Evolutionary conservation across 2,329 filamentous ascomycete species (phyloP).

Genomic region (Botryotinia convoluta): DNA sequence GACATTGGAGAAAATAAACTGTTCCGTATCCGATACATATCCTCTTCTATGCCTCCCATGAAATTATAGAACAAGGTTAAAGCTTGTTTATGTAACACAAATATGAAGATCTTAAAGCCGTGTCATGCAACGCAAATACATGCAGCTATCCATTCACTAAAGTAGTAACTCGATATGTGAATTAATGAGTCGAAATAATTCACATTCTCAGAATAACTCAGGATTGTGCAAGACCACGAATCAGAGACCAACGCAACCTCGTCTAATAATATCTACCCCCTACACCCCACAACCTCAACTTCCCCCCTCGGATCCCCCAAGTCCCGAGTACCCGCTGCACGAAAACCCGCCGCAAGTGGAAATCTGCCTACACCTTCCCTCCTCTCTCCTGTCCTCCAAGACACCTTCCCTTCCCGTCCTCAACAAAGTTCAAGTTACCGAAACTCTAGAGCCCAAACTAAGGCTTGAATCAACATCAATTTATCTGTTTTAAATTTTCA

Average conservation of each 20-base stretch:
- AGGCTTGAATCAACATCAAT: neutral
- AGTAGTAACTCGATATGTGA: neutral
- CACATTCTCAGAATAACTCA: neutral
- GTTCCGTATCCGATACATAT: neutral
- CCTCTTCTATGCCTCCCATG: neutral
- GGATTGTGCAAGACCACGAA: neutral
- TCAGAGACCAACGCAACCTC: neutral
- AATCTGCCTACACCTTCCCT: neutral
- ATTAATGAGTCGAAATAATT: neutral
- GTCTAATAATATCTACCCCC: neutral
- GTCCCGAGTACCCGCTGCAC: neutral
- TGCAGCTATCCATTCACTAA: neutral
- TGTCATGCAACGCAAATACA: neutral
- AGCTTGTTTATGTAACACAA: neutral
- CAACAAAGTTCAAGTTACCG: neutral
- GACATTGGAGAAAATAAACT: neutral
- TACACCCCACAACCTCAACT: neutral
- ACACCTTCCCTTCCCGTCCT: neutral
- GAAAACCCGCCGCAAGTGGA: neutral
- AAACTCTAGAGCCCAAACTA: neutral
- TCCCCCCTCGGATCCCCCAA: neutral
- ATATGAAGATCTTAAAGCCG: neutral
- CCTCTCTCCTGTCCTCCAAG: neutral
- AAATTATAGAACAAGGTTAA: neutral
- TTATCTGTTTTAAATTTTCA: neutral